Evolutionary conservation across 768 basidiomycete species (phyloP).

Genomic region (Lactifluus volemus): DNA sequence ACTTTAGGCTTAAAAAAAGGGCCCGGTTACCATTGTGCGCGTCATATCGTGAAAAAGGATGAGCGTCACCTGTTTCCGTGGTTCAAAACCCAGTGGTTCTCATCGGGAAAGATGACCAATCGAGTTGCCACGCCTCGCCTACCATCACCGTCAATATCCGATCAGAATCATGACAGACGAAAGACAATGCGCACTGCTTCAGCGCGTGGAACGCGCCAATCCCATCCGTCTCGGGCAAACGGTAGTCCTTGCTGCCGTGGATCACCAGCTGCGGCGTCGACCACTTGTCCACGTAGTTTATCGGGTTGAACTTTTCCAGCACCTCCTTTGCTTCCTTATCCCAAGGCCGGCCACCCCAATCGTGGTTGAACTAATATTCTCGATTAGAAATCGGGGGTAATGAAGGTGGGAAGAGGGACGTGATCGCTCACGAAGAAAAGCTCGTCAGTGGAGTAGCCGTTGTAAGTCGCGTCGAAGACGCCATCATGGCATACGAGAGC

Average conservation of each 20-base stretch:
- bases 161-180: background rate
- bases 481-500: constrained; percentile 91
- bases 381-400: background rate
- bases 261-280: constrained; percentile 77
- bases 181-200: constrained; percentile 53
- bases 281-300: constrained; percentile 78
- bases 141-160: background rate
- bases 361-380: constrained; percentile 62
- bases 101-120: constrained; percentile 77
- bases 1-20: constrained; percentile 54
- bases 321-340: constrained; percentile 45
- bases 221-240: constrained; percentile 78
- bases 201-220: constrained; percentile 80
- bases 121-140: constrained; percentile 68
- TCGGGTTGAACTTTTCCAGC: constrained; percentile 65
- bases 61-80: constrained; percentile 58
- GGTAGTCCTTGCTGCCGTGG: constrained; percentile 84
- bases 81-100: constrained; percentile 88
- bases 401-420: background rate
- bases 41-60: background rate
- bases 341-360: constrained; percentile 82
- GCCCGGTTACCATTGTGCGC: background rate
- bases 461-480: constrained; percentile 72
- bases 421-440: constrained; percentile 67
- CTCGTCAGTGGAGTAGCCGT: constrained; percentile 87